Conservation (phyloP, 192 early-diverging fungal genomes). For the Linnemannia elongata region DNA sequence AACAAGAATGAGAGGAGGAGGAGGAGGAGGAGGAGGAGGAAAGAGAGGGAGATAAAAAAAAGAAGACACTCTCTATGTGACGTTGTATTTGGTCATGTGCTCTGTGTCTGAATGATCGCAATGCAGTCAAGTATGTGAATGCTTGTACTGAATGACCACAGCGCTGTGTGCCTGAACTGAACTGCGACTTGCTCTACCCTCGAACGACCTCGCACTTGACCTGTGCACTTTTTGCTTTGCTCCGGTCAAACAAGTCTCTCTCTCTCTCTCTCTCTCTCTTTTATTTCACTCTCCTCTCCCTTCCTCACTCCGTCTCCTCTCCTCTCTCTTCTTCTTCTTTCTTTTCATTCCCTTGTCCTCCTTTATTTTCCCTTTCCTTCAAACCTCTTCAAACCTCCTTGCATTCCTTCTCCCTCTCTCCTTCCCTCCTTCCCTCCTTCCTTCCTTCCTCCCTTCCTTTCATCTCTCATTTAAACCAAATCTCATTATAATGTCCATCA, state of each 20-base stretch:
- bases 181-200: too few species aligned
- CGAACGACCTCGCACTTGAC: too few species aligned
- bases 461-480: not conserved
- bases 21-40: not conserved
- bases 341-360: not conserved
- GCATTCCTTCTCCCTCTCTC: not conserved
- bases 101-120: too few species aligned
- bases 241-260: not conserved
- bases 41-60: not conserved
- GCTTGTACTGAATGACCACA: too few species aligned
- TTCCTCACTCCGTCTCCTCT: not conserved
- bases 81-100: too few species aligned
- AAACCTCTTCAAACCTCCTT: not conserved
- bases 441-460: not conserved
- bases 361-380: not conserved
- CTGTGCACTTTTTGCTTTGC: not conserved
- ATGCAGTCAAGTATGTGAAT: too few species aligned
- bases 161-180: too few species aligned
- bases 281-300: not conserved
- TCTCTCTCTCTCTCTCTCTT: not conserved
- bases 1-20: too few species aligned
- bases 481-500: slow-evolving; percentile 71
- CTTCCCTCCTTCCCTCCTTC: not conserved
- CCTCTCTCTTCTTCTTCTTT: not conserved
- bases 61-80: too few species aligned